Base-by-base conservation (phyloP, 495 filamentous ascomycete genomes). In the Amniculicola lignicola region DNA sequence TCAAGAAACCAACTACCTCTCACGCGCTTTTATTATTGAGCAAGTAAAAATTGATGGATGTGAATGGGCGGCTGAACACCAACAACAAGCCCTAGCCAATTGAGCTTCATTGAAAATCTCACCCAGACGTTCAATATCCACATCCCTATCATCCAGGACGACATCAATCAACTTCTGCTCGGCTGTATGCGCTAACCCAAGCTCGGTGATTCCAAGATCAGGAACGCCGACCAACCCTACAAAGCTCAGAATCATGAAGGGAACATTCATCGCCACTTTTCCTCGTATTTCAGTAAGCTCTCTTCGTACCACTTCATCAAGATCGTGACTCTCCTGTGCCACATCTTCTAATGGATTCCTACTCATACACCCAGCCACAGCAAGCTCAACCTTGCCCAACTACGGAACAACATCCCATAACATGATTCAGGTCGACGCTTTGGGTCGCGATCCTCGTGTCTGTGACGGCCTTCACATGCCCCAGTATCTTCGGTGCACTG, bases 391-490 rank as follows among this genome's bases (percentile, higher is more conserved):
- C 7, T n/a, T 33, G 7, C 29, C 29, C 29, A 33, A n/a, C 29
- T 43, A 16, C 15, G 15, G 39, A 43, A 16, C 15, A 43, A 3
- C 22, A 18, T 22, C 39, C 39, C 12, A 19, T 43, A 22, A 16
- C 15, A 19, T 43, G 39, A 19, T 22, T 18, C 19, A 43, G 22
- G 22, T 43, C 39, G n/a, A 43, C 39, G n/a, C 15, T 43, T 16
- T 43, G 15, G 15, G 39, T 19, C n/a, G 22, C 39, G 15, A 16
- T 43, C n/a, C 22, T 16, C 39, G 39, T 15, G 3, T 16, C 39
- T 18, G 39, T 22, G 15, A 43, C 39, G n/a, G 39, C 39, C n/a
- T 22, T 43, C 39, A 43, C 39, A 16, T 43, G 39, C 22, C 39
- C 39, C n/a, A 19, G 39, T 2, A 43, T 43, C 39, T 43, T 43